These are phyloP conservation scores for Solanum pimpinellifolium DNA, from an alignment of 257 asterid genomes.

Conservation along the genomic window DNA sequence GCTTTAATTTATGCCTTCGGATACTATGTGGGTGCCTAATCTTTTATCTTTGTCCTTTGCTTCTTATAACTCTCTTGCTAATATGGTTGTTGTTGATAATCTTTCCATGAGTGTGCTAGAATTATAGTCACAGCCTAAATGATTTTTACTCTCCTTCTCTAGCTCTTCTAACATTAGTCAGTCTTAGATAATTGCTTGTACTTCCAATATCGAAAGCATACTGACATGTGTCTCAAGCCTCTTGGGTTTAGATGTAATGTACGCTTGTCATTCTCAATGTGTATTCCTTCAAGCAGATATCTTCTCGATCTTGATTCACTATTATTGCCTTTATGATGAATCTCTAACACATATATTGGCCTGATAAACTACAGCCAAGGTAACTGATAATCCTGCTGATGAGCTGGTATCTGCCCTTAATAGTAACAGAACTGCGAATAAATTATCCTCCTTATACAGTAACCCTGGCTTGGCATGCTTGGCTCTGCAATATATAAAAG, in stretches of 20 bases:
- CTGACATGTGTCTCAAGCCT: neutral
- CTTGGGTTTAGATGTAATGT: neutral
- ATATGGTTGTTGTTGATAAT: neutral
- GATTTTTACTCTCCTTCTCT: neutral
- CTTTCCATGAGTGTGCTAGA: neutral
- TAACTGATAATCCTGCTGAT: conserved; percentile 85
- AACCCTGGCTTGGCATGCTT: conserved; percentile 79
- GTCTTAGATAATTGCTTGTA: neutral
- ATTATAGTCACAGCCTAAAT: neutral
- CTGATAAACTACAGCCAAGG: conserved; percentile 36
- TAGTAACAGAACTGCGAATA: conserved; percentile 60
- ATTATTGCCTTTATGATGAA: neutral
- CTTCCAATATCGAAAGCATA: neutral
- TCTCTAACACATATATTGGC: neutral
- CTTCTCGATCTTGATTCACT: neutral
- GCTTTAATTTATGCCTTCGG: neutral
- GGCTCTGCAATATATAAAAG: conserved; percentile 87
- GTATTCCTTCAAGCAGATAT: neutral
- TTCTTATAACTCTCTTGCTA: neutral
- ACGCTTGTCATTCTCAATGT: neutral
- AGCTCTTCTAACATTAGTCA: neutral
- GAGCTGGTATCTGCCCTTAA: conserved; percentile 43
- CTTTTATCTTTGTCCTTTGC: neutral
- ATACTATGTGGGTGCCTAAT: neutral
- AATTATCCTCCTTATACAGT: conserved; percentile 56